These are phyloP conservation scores for Hypoxylon sp. DNA, from an alignment of 2,329 filamentous ascomycete species.

Conservation along the genomic window DNA sequence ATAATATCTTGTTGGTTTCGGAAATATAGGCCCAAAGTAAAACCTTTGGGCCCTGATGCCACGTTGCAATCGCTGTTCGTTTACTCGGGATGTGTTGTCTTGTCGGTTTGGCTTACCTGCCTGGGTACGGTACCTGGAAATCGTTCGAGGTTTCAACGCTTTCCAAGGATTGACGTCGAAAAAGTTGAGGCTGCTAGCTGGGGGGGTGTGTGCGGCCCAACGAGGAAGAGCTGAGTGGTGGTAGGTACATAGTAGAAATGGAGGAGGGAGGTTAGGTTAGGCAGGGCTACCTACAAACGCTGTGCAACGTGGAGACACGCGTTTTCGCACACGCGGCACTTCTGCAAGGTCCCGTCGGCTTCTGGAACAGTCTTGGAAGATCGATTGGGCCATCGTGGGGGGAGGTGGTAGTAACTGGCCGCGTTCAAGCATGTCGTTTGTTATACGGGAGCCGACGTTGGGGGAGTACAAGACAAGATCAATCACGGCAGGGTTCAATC, in stretches of 20 bases:
- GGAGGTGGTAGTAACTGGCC: too few species aligned
- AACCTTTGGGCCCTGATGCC: slow-evolving; percentile 17
- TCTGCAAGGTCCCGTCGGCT: slow-evolving; percentile 43
- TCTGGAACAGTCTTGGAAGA: slow-evolving; percentile 39
- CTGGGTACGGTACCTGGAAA: slow-evolving; percentile 4
- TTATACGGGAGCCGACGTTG: slow-evolving; percentile 30
- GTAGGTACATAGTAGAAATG: too few species aligned
- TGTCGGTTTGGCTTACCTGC: slow-evolving; percentile 6
- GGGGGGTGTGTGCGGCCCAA: slow-evolving; percentile 37
- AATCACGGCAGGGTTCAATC: too few species aligned
- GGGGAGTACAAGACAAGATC: slow-evolving; percentile 31
- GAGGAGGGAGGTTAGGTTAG: slow-evolving; percentile 32
- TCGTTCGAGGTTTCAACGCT: slow-evolving; percentile 5
- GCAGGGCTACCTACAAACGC: slow-evolving; percentile 41
- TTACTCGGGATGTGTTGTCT: too few species aligned
- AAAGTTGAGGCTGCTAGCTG: slow-evolving; percentile 40
- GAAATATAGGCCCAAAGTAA: slow-evolving; percentile 14
- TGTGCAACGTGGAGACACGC: slow-evolving; percentile 39
- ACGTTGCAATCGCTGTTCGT: slow-evolving; percentile 30
- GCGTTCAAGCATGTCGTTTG: slow-evolving; percentile 31
- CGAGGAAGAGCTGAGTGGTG: too few species aligned
- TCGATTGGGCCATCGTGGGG: slow-evolving; percentile 26
- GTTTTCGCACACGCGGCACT: slow-evolving; percentile 35
- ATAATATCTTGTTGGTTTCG: slow-evolving; percentile 20
- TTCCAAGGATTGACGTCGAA: slow-evolving; percentile 31